Conservation (phyloP, 306 rosid genomes). For the Fagus sylvatica region DNA sequence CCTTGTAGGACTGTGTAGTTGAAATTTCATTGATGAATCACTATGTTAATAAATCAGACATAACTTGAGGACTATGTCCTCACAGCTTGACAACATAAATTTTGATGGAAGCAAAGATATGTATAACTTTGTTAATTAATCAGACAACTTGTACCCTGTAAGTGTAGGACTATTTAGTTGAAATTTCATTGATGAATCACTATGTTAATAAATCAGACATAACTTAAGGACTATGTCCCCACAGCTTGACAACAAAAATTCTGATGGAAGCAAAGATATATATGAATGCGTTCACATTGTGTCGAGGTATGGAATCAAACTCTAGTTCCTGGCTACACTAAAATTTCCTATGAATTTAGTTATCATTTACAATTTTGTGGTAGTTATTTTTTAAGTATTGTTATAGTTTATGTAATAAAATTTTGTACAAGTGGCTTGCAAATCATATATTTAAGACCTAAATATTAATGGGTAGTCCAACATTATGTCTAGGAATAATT, state of each 20-base stretch:
- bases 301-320: neutral
- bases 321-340: neutral
- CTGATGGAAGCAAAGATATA: neutral
- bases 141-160: too few species aligned
- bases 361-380: neutral
- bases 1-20: neutral
- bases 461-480: neutral
- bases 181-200: neutral
- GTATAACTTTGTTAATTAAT: neutral
- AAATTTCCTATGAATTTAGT: neutral
- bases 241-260: neutral
- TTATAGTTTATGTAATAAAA: neutral
- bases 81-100: too few species aligned
- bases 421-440: neutral
- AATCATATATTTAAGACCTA: neutral
- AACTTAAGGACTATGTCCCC: neutral
- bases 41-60: neutral
- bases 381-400: neutral
- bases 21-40: neutral
- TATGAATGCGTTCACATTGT: neutral
- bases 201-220: neutral
- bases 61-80: too few species aligned
- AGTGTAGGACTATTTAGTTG: neutral
- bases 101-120: too few species aligned
- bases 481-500: neutral